Evolutionary conservation across 352 stramenopile species (phyloP), one percentile per base, ranked within the genome.

Genomic region (Pythium sukuiense): DNA sequence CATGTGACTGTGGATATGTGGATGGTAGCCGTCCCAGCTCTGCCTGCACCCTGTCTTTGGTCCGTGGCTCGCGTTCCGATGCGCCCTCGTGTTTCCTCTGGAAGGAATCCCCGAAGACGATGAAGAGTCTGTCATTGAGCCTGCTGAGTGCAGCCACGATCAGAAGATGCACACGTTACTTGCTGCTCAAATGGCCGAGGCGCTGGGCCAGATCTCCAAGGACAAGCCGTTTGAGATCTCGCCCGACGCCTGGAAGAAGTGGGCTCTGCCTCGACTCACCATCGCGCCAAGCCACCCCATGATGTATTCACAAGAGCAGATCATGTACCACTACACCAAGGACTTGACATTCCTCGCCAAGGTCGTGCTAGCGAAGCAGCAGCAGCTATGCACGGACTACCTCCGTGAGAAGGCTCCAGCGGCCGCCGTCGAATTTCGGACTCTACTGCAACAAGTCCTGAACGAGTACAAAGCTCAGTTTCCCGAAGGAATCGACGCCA

Each of bases 271-370:
- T 16, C 81, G 84, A 7, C 77, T 90, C 41, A 80, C 76, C 3
- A 73, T 90, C 35, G 70, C 76, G n/a, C 84, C 84, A 2, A 72
- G 76, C 41, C 84, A 93, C 55, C 63, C 66, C 9, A 73, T 76
- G 46, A 87, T 83, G 80, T 91, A 93, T 67, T 76, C 76, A 26
- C 65, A 61, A 18, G 79, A 87, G 54, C 84, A 93, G 67, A 83
- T 77, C 16, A 50, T 89, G 62, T 92, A 90, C 48, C 84, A 92
- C 26, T 90, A 92, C 71, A 86, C 80, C 33, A 92, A 90, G 18
- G 81, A 88, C 27, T 27, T 85, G 30, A 58, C 62, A 24, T 78
- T 81, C 24, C 73, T 89, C 27, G 63, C 70, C 14, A 67, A 72
- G 7, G 63, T 81, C 27, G 71, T 81, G 11, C 49, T 61, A 13